Percentiles rank a stretch among this genome's conserved stretches.
These are phyloP conservation scores for Citrus unshiu DNA, from an alignment of 345 rosid genomes.

Conservation along the genomic window DNA sequence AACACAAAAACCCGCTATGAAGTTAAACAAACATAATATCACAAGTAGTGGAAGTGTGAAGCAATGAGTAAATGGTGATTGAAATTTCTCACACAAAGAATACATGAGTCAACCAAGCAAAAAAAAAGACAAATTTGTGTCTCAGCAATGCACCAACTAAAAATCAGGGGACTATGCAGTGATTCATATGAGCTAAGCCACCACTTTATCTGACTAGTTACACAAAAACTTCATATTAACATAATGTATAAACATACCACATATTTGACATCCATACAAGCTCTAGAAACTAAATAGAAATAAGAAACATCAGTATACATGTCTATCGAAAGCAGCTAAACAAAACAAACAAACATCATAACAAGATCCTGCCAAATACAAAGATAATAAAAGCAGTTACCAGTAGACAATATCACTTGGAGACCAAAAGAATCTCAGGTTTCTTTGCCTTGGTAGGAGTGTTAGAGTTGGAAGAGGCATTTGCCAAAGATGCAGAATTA, in stretches of 20 bases:
- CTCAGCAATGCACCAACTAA: background rate
- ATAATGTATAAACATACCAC: background rate
- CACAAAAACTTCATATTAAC: background rate
- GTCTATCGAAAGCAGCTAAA: background rate
- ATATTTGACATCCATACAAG: background rate
- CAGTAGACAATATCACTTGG: slow-evolving; percentile 57
- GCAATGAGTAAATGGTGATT: background rate
- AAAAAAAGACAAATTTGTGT: background rate
- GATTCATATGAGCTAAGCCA: background rate
- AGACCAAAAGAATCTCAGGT: slow-evolving; percentile 80
- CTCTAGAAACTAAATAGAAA: background rate
- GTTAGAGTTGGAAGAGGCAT: slow-evolving; percentile 61
- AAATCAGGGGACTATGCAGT: background rate
- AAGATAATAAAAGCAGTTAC: slow-evolving; percentile 9
- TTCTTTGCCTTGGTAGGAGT: slow-evolving; percentile 83
- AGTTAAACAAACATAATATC: background rate
- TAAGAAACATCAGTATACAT: background rate
- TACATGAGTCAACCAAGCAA: background rate
- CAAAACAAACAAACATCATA: background rate
- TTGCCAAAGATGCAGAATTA: slow-evolving; percentile 22
- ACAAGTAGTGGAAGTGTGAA: background rate
- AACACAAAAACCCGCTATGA: background rate
- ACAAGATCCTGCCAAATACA: background rate
- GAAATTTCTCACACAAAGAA: too few species aligned
- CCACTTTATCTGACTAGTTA: background rate